Base-by-base conservation (phyloP, 108 stramenopile genomes). In the Chaetoceros muelleri region DNA sequence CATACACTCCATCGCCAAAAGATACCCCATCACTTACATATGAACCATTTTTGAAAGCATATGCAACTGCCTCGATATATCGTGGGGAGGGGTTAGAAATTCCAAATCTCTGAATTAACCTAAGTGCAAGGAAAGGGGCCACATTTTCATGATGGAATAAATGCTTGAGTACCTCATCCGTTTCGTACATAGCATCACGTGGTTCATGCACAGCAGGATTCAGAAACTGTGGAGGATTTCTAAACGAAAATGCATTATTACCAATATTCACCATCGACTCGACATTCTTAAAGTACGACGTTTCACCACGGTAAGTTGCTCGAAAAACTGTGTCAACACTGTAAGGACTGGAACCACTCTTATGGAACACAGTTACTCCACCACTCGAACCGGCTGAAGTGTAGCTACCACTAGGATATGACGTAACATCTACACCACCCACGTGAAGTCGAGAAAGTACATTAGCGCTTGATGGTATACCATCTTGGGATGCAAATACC, bases 81-180 rank as follows among this genome's bases (percentile, higher is more conserved):
- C 72, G 40, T 19, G 85, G 85, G 0, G 79, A 71, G 19, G 85
- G 87, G 66, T 89, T 89, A 0, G 75, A 77, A 46, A 76, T 70
- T 17, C 78, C 78, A 51, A 83, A 71, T 45, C 73, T 65, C 61
- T 89, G 81, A 24, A 80, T 70, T 5, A 89, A 54, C 29, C 65
- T 69, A 17, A 64, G 54, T 13, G 81, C 62, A 8, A 89, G 54
- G 65, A 85, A 89, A 30, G 78, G 65, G 26, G 78, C 73, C 25
- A 73, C 53, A 44, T 70, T 83, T 1, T 27, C 40, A 48, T 83
- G 69, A 60, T 72, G 74, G 52, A 75, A 67, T 54, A 67, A 67
- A 48, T 83, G 84, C 54, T 85, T 81, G 27, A 85, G 70, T 3
- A 70, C 72, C 8, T 81, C 84, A 28, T 82, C 82, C 0, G 80